Conservation (phyloP, 805 yeast species). For the Schizosaccharomyces lindneri region DNA sequence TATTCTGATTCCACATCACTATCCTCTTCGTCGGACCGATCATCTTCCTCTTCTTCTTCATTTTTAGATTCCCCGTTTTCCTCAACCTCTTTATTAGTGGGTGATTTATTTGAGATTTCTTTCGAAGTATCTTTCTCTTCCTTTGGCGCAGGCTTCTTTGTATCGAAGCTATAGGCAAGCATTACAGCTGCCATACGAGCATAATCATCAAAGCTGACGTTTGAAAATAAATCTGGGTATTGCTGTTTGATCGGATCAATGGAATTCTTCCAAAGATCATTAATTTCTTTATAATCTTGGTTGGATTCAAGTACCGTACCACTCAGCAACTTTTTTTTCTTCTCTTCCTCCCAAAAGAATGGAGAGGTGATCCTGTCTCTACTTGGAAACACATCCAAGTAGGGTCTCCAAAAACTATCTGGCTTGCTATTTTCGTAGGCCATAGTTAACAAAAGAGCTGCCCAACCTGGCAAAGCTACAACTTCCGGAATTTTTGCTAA, state of each 20-base stretch:
- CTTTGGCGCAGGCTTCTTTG: slow-evolving; percentile 16
- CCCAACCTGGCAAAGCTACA: not conserved
- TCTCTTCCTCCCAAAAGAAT: not conserved
- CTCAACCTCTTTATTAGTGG: slow-evolving; percentile 2
- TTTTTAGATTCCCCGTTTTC: too few relatives aligned
- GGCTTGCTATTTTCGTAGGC: not conserved
- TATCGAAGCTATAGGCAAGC: slow-evolving; percentile 80
- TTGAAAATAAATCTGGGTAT: not conserved
- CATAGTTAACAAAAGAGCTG: not conserved
- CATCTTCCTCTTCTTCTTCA: not conserved
- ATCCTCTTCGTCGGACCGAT: not conserved
- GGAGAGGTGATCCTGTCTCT: not conserved
- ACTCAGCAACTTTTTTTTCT: not conserved
- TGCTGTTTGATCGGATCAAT: not conserved
- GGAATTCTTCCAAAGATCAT: not conserved
- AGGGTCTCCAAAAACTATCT: not conserved
- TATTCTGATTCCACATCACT: slow-evolving; percentile 3
- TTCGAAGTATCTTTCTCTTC: not conserved
- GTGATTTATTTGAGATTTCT: not conserved
- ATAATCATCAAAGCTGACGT: slow-evolving; percentile 27
- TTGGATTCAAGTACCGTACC: not conserved
- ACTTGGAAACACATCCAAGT: not conserved
- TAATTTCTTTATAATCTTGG: not conserved
- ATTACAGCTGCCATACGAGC: slow-evolving; percentile 54
- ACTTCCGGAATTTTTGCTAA: not conserved